phyloP scores from a whole-genome alignment of 225 moss, liverwort and hornwort species.

The Sphagnum contortum region DNA sequence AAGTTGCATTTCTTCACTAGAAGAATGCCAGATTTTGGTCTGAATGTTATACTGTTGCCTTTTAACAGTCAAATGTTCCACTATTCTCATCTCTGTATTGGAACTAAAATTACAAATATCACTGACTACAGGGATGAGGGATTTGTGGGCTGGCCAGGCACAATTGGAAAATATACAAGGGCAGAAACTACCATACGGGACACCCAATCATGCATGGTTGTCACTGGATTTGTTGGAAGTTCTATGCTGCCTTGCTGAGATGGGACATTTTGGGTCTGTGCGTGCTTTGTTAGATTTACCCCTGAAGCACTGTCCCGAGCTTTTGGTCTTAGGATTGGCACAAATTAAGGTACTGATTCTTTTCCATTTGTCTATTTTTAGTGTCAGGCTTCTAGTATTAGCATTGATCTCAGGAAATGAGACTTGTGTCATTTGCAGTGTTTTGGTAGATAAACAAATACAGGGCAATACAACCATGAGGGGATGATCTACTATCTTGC shows the following conservation, averaged over 20 bases:
- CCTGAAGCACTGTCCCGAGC: constrained; percentile 58
- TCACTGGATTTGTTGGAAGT: constrained; percentile 78
- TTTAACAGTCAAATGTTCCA: too few relatives aligned
- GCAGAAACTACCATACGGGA: constrained; percentile 12
- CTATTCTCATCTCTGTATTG: not conserved
- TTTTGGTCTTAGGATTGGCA: constrained; percentile 72
- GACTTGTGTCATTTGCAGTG: too few relatives aligned
- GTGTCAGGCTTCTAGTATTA: not conserved
- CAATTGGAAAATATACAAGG: constrained; percentile 12
- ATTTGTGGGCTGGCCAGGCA: too few relatives aligned
- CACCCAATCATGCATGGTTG: constrained; percentile 75
- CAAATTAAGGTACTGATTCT: constrained; percentile 45
- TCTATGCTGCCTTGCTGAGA: constrained; percentile 71
- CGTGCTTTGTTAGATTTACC: constrained; percentile 69
- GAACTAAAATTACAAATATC: not conserved
- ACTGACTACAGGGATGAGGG: not conserved
- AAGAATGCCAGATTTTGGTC: too few relatives aligned
- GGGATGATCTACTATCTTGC: too few relatives aligned
- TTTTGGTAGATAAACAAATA: too few relatives aligned
- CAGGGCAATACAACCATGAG: too few relatives aligned
- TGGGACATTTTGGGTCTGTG: constrained; percentile 56
- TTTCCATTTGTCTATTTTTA: not conserved
- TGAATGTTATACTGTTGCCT: too few relatives aligned
- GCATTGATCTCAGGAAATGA: not conserved
- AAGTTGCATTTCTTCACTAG: constrained; percentile 1